These are phyloP conservation scores for Phytopythium chamaehyphon DNA, from an alignment of 352 stramenopile genomes.

Conservation along the genomic window DNA sequence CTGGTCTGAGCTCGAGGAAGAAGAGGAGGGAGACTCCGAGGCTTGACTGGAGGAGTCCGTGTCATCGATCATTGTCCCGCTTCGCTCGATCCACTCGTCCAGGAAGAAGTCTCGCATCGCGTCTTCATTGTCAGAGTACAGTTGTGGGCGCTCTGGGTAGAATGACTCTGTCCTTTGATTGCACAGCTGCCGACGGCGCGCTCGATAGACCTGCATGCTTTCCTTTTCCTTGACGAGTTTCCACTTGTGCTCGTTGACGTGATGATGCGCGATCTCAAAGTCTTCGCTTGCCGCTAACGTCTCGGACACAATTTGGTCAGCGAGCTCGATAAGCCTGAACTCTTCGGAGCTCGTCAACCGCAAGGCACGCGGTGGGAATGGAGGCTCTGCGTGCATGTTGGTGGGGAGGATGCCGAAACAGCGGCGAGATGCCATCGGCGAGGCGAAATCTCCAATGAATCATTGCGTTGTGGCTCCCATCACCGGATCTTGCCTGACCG, in stretches of 20 bases:
- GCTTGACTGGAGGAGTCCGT: conserved; percentile 23
- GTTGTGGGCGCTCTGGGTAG: conserved; percentile 19
- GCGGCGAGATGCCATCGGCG: background rate
- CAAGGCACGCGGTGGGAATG: conserved; percentile 13
- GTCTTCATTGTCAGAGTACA: conserved; percentile 18
- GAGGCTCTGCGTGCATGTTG: background rate
- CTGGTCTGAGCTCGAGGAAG: background rate
- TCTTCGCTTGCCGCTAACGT: conserved; percentile 25
- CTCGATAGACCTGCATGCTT: conserved; percentile 23
- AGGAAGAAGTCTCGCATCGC: conserved; percentile 16
- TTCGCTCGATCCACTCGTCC: conserved; percentile 15
- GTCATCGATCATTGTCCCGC: background rate
- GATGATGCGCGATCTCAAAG: conserved; percentile 13
- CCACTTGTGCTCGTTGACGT: conserved; percentile 20
- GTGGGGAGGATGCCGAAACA: background rate
- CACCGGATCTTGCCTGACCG: too few relatives aligned
- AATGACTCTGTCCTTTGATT: conserved; percentile 12
- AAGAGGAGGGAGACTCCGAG: conserved; percentile 14
- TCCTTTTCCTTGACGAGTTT: conserved; percentile 22
- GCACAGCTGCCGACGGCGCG: conserved; percentile 2
- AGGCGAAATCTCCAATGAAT: too few relatives aligned
- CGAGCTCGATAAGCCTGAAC: conserved; percentile 5
- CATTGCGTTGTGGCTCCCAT: too few relatives aligned
- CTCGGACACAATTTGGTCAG: conserved; percentile 26
- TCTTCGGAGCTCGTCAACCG: background rate